These are phyloP conservation scores for Rosellinia necatrix DNA, from an alignment of 2,329 filamentous ascomycete genomes.

Conservation along the genomic window DNA sequence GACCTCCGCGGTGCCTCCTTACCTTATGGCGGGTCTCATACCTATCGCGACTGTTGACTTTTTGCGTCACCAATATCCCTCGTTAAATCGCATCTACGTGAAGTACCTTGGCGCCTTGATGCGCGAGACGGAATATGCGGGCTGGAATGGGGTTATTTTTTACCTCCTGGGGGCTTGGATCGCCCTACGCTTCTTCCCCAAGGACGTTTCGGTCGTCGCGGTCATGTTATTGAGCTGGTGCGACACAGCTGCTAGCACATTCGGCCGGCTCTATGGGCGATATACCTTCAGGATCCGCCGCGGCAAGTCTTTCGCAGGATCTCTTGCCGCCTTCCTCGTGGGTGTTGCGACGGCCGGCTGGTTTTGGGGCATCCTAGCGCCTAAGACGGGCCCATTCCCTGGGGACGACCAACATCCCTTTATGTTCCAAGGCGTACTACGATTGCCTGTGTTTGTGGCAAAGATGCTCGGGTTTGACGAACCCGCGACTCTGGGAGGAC, in stretches of 20 bases:
- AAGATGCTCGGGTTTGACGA: constrained; percentile 65
- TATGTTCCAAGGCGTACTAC: constrained; percentile 79
- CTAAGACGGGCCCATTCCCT: constrained; percentile 66
- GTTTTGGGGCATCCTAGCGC: constrained; percentile 89
- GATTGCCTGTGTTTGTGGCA: constrained; percentile 66
- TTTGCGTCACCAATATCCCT: constrained; percentile 78
- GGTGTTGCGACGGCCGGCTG: constrained; percentile 81
- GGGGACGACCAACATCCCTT: constrained; percentile 73
- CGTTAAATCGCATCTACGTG: constrained; percentile 88
- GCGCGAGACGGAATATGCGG: constrained; percentile 92
- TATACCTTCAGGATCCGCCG: constrained; percentile 84
- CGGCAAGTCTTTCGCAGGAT: constrained; percentile 92
- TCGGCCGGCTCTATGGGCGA: constrained; percentile 85
- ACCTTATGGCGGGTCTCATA: constrained; percentile 77
- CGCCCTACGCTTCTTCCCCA: constrained; percentile 85
- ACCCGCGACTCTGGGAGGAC: constrained; percentile 67
- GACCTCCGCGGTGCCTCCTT: constrained; percentile 77
- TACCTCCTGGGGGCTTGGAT: constrained; percentile 91
- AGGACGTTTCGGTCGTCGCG: constrained; percentile 88
- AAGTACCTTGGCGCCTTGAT: constrained; percentile 84
- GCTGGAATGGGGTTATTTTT: constrained; percentile 97
- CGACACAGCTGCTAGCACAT: constrained; percentile 94
- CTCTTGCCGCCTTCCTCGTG: constrained; percentile 78
- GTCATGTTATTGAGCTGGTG: constrained; percentile 95
- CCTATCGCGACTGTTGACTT: constrained; percentile 84